Evolutionary conservation across 176 grass and related monocot species (phyloP), one percentile per base, ranked within the genome.

Genomic region (Stipa capillata): DNA sequence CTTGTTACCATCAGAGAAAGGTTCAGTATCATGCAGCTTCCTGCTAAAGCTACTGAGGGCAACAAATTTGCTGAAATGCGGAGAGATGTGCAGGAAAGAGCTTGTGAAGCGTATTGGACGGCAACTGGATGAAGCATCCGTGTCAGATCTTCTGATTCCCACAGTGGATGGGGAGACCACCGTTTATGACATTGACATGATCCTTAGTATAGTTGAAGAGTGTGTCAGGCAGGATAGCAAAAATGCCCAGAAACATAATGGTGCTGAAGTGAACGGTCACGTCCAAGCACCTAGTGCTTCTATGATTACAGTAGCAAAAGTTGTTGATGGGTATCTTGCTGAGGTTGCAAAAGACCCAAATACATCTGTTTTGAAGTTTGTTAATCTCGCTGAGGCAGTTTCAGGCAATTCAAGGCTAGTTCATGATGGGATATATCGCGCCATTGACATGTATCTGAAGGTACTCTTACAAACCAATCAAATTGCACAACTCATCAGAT

Each of bases 401-500:
- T 82, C 88, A 27, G 83, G 59, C 69, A 85, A 89, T 54, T 91
- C 92, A 58, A 95, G 96, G 62, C 88, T 85, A 1, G 74, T 91
- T 51, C 92, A 99, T 79, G 96, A 99, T 66, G 92, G 92, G 54
- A 41, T 99, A 33, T 99, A 99, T 63, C 92, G 88, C 1, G 96
- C 96, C 56, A 77, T 99, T 65, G 96, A 95, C 85, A 95, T 83
- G 86, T 99, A 89, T 85, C 82, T 99, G 17, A 95, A 99, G 96
- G 96, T 99, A 95, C 70, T 79, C 36, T 49, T 70, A 34, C 58
- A 77, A 50, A 32, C 8, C 60, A 32, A 65, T 45, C 51, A 61
- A 51, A 82, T 20, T 82, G 37, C 53, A 80, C 61, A 8, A 57
- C 17, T 65, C 63, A 61, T 37, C 12, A 40, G 11, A 27, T 0